Conservation (phyloP, 768 basidiomycete species). For the Leccinum longicurvipes region DNA sequence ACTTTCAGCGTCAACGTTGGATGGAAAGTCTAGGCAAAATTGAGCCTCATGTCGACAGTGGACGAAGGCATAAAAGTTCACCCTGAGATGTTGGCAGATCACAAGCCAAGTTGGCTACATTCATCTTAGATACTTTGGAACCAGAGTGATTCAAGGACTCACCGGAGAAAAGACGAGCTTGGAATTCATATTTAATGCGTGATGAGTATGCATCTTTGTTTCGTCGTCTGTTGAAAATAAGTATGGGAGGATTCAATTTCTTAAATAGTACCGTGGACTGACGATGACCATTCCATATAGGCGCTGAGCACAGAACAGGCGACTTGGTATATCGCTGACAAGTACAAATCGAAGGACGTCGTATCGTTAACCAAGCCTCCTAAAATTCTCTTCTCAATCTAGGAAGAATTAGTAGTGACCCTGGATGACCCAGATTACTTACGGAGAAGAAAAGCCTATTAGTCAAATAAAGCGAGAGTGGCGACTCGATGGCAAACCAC, state of each 20-base stretch:
- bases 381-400: slow-evolving; percentile 23
- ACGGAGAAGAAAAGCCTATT: slow-evolving; percentile 22
- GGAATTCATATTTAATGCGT: slow-evolving; percentile 19
- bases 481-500: slow-evolving; percentile 18
- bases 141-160: not conserved
- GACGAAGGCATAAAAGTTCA: not conserved
- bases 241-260: not conserved
- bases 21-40: slow-evolving; percentile 3
- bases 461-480: slow-evolving; percentile 23
- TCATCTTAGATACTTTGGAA: not conserved
- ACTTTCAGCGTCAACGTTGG: not conserved
- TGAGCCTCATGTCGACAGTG: not conserved
- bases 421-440: not conserved
- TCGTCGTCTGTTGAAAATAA: slow-evolving; percentile 2
- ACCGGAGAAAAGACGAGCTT: slow-evolving; percentile 23
- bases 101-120: slow-evolving; percentile 14
- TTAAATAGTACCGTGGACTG: not conserved
- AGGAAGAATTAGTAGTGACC: not conserved
- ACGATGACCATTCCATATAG: slow-evolving; percentile 19
- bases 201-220: slow-evolving; percentile 6
- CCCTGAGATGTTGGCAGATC: slow-evolving; percentile 26
- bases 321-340: slow-evolving; percentile 10
- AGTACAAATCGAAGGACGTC: slow-evolving; percentile 5
- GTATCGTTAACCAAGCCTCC: not conserved
- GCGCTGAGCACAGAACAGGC: slow-evolving; percentile 15